A percentile compares a stretch with the other conserved stretches of the same genome.
Evolutionary conservation across 2,329 filamentous ascomycete species (phyloP).

Genomic region (Penicillium sumatraense): DNA sequence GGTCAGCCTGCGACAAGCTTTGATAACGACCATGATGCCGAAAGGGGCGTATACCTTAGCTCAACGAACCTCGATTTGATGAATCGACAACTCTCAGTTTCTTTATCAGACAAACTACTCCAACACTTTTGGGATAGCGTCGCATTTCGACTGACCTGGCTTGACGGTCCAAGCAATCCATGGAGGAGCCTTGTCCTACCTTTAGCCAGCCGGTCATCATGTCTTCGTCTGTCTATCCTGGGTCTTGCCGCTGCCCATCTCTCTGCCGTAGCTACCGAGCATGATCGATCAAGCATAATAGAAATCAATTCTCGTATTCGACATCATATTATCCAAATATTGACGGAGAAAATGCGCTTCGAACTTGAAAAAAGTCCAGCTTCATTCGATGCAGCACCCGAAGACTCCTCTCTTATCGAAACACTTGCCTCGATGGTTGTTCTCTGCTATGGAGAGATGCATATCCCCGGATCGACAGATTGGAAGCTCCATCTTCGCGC

Average conservation of each 20-base stretch:
- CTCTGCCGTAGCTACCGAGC: slow-evolving; percentile 7
- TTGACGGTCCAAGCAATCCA: slow-evolving; percentile 28
- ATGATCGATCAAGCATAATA: neutral
- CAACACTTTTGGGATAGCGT: slow-evolving; percentile 26
- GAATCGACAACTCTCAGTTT: neutral
- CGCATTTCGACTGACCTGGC: slow-evolving; percentile 26
- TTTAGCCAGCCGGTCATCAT: slow-evolving; percentile 21
- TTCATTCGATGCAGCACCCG: neutral
- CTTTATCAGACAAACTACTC: slow-evolving; percentile 18
- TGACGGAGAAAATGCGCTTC: slow-evolving; percentile 5
- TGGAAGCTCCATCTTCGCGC: slow-evolving; percentile 22
- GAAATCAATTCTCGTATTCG: neutral
- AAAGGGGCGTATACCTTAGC: neutral
- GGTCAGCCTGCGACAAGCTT: neutral
- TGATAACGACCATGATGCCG: neutral
- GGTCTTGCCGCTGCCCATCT: slow-evolving; percentile 26
- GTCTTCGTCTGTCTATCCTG: slow-evolving; percentile 26
- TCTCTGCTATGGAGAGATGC: slow-evolving; percentile 22
- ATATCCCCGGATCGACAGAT: slow-evolving; percentile 18
- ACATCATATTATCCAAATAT: neutral
- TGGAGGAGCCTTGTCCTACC: slow-evolving; percentile 30
- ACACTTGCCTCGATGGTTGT: slow-evolving; percentile 20
- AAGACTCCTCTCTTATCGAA: slow-evolving; percentile 5
- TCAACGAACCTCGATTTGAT: neutral
- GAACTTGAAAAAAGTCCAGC: neutral